A percentile compares a stretch with the other conserved stretches of the same genome.
These are phyloP conservation scores for Kitagawia praeruptora DNA, from an alignment of 129 eudicot genomes.

Conservation along the genomic window DNA sequence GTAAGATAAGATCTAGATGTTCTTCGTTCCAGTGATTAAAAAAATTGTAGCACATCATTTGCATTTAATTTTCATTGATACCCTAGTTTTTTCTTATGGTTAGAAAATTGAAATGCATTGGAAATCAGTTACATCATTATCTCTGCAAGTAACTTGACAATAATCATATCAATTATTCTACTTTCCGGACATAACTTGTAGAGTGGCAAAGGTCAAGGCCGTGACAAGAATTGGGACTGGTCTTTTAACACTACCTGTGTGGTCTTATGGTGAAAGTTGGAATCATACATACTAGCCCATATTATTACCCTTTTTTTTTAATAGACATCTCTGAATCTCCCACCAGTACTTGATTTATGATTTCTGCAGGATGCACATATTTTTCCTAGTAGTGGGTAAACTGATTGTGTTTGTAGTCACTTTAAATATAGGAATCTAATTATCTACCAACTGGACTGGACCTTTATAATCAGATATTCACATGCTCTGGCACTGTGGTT, in stretches of 20 bases:
- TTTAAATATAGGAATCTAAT: background rate
- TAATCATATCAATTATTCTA: background rate
- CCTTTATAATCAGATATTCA: background rate
- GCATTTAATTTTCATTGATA: background rate
- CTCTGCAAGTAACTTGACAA: background rate
- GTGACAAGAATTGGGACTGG: background rate
- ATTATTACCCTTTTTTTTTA: background rate
- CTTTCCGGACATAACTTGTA: background rate
- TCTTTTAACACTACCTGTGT: background rate
- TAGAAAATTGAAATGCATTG: background rate
- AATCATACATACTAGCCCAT: background rate
- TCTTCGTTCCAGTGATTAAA: background rate
- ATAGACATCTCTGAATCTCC: background rate
- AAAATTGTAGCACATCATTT: background rate
- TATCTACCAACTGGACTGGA: background rate
- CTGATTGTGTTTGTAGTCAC: background rate
- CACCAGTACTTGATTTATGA: background rate
- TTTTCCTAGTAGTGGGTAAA: background rate
- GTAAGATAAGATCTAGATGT: background rate
- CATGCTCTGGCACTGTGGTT: background rate
- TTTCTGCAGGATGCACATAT: background rate
- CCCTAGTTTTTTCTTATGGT: background rate
- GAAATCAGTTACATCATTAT: background rate
- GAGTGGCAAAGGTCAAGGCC: too few species aligned
- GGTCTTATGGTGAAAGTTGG: background rate